Evolutionary conservation across 129 eudicot genomes (phyloP), one percentile per base, ranked within the genome.

Genomic region (Daucus carota): DNA sequence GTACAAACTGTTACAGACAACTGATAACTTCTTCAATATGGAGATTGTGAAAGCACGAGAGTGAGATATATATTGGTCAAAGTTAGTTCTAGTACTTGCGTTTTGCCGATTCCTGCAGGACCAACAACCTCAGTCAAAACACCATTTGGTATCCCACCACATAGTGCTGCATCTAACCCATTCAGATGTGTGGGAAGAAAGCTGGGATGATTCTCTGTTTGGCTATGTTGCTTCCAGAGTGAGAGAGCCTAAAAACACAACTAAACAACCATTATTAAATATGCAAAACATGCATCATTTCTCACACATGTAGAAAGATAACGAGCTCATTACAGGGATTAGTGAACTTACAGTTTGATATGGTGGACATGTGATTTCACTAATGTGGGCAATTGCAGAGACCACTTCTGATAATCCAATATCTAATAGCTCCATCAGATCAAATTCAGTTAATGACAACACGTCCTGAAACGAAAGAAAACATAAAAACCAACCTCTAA

Each of bases 81-180:
- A 40, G 46, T 15, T 52, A 74, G 34, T 20, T 63, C 66, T 22
- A 79, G 72, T 87, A 89, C 97, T 72, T 92, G 97, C 67, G 97
- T 89, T 89, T 92, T 92, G 69, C 98, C 98, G 28, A 92, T 88
- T 78, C 98, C 98, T 42, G 98, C 84, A 15, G 98, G 98, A 52
- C 98, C 94, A 59, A 92, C 98, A 76, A 92, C 81, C 92, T 92
- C 98, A 15, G 98, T 92, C 76, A 92, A 86, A 81, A 86, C 88
- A 73, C 97, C 96, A 83, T 86, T 87, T 0, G 97, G 97, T 73
- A 92, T 81, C 63, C 97, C 97, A 74, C 97, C 97, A 70, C 81
- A 89, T 75, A 92, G 84, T 1, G 90, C 96, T 73, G 83, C 77
- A 81, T 92, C 97, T 33, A 92, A 86, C 57, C 97, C 97, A 78